Evolutionary conservation across 192 early-diverging fungal species (phyloP), one percentile per base, ranked within the genome.

Genomic region (Phycomyces nitens): DNA sequence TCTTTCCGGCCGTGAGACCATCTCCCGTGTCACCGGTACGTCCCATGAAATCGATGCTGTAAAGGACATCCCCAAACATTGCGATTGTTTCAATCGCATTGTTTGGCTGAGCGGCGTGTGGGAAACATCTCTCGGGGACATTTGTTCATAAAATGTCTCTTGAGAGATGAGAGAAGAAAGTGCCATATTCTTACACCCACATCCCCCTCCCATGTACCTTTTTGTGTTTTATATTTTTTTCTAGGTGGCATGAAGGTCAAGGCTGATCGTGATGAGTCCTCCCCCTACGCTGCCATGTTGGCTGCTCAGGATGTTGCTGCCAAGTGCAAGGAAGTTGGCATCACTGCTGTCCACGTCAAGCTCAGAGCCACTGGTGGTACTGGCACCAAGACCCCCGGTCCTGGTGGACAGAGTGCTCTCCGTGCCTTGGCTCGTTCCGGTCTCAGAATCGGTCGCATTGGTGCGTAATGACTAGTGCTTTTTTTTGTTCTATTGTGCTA

Each of bases 211-310:
- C 41, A 57, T 69, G 68, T 65, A 59, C 57, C 57, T 72, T 65
- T n/a, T 65, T 49, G 55, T 59, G 34, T 53, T 60, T 62, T 41
- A 57, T 60, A 53, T 20, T 34, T 39, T 41, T 20, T n/a, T 39
- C 10, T 72, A 95, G 95, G 95, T 86, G 97, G 97, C 71, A 99
- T 99, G 97, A 98, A 95, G 88, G 97, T 99, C 70, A 99, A 99
- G 91, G 92, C 95, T 59, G 97, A 99, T 81, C 94, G 97, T 88
- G 97, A 99, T 79, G 97, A 99, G 81, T 94, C 95, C 53, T 97
- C 97, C 68, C 94, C 97, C 70, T 99, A 99, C 82, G 97, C 97
- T 69, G 96, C 97, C 69, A 98, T 99, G 97, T 88, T 99, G 83
- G 97, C 97, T 60, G 90, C 95, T 70, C 96, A 98, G 86, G 94